phyloP scores from a whole-genome alignment of 192 early-diverging fungal species.

The Umbelopsis sp. region DNA sequence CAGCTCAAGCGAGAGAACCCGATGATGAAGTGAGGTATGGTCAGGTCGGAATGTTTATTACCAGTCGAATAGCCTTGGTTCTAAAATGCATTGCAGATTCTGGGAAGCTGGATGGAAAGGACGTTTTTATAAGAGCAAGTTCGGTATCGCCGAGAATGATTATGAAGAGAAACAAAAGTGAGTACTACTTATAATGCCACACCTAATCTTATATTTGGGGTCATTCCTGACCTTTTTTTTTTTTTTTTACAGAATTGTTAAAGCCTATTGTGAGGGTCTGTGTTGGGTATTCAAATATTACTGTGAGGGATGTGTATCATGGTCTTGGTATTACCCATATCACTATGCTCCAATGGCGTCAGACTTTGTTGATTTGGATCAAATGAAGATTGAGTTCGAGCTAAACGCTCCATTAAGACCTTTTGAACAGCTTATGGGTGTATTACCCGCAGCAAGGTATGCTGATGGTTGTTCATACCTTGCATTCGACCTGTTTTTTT shows the following conservation, averaged over 20 bases:
- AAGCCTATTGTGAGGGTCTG: conserved; percentile 90
- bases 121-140: conserved; percentile 73
- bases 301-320: conserved; percentile 90
- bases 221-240: background rate
- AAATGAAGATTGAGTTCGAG: conserved; percentile 79
- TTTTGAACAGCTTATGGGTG: conserved; percentile 97
- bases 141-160: conserved; percentile 64
- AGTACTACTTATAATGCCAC: conserved; percentile 7
- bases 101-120: conserved; percentile 80
- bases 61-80: background rate
- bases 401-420: conserved; percentile 84
- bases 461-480: background rate
- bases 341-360: conserved; percentile 92
- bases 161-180: conserved; percentile 56
- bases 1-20: conserved; percentile 61
- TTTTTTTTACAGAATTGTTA: conserved; percentile 50
- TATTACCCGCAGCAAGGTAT: conserved; percentile 79
- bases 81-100: conserved; percentile 49
- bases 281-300: conserved; percentile 98
- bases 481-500: background rate
- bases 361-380: conserved; percentile 78
- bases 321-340: conserved; percentile 98
- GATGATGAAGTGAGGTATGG: conserved; percentile 50
- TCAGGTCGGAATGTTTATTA: background rate
- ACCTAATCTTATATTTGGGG: background rate